Percentiles rank a stretch among this genome's conserved stretches.
These are phyloP conservation scores for Trichoderma endophyticum DNA, from an alignment of 2,329 filamentous ascomycete species.

Conservation along the genomic window DNA sequence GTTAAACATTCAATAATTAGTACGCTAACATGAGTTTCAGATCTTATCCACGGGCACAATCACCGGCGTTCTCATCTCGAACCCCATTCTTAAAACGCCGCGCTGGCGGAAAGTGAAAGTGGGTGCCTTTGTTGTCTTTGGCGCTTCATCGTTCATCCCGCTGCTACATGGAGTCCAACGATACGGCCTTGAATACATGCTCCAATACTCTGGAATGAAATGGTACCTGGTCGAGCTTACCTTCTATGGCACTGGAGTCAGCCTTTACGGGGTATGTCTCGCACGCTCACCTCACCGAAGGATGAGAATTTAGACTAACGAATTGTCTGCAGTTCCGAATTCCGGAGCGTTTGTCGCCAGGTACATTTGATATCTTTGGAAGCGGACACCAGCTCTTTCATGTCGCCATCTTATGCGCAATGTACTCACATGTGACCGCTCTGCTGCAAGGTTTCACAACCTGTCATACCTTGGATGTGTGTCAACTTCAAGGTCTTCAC, in stretches of 20 bases:
- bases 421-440: constrained; percentile 1
- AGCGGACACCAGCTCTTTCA: constrained; percentile 2
- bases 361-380: neutral
- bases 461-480: constrained; percentile 3
- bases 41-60: neutral
- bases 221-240: constrained; percentile 1
- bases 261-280: neutral
- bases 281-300: neutral
- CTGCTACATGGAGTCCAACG: constrained; percentile 2
- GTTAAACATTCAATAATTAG: neutral
- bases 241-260: neutral
- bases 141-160: constrained; percentile 1
- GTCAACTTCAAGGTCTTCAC: neutral
- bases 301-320: neutral
- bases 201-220: constrained; percentile 9
- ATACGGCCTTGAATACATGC: constrained; percentile 6
- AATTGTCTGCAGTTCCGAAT: neutral
- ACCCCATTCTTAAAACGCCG: constrained; percentile 1
- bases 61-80: neutral
- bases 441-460: neutral
- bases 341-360: neutral
- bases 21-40: neutral
- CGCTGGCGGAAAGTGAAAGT: constrained; percentile 5
- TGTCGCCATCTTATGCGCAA: constrained; percentile 4
- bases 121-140: constrained; percentile 10